Conservation (phyloP, 768 basidiomycete genomes). For the Gloeophyllum trabeum region DNA sequence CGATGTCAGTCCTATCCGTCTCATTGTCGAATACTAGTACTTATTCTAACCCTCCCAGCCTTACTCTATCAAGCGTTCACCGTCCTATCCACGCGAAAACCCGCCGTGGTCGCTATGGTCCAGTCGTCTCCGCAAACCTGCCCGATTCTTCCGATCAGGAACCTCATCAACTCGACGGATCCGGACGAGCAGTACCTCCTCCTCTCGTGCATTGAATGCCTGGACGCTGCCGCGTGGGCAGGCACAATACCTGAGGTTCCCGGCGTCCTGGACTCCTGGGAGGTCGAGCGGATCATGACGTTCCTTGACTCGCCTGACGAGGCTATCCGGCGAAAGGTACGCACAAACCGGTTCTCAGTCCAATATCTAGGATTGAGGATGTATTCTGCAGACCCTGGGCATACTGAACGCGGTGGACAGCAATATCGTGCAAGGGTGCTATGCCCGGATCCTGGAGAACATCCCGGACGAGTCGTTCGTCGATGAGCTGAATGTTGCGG, state of each 20-base stretch:
- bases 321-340: slow-evolving; percentile 47
- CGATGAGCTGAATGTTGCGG: slow-evolving; percentile 28
- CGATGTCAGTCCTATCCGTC: too few relatives aligned
- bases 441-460: slow-evolving; percentile 28
- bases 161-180: slow-evolving; percentile 44
- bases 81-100: slow-evolving; percentile 2
- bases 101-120: slow-evolving; percentile 4
- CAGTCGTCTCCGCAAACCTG: slow-evolving; percentile 3
- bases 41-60: slow-evolving; percentile 4
- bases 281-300: slow-evolving; percentile 64
- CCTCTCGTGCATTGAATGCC: slow-evolving; percentile 45
- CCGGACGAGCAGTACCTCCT: slow-evolving; percentile 59
- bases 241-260: slow-evolving; percentile 40
- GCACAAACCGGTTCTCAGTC: slow-evolving; percentile 4
- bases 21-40: too few relatives aligned
- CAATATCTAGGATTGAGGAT: neutral
- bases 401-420: slow-evolving; percentile 49
- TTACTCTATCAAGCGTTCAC: slow-evolving; percentile 14
- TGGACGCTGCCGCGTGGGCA: slow-evolving; percentile 57
- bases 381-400: slow-evolving; percentile 38
- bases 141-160: slow-evolving; percentile 37
- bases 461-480: slow-evolving; percentile 21
- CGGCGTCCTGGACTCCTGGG: slow-evolving; percentile 53
- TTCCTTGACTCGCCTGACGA: slow-evolving; percentile 50
- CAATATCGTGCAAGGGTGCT: slow-evolving; percentile 44